Conservation (phyloP, 1,284 basidiomycete species). For the Gomphus bonarii region DNA sequence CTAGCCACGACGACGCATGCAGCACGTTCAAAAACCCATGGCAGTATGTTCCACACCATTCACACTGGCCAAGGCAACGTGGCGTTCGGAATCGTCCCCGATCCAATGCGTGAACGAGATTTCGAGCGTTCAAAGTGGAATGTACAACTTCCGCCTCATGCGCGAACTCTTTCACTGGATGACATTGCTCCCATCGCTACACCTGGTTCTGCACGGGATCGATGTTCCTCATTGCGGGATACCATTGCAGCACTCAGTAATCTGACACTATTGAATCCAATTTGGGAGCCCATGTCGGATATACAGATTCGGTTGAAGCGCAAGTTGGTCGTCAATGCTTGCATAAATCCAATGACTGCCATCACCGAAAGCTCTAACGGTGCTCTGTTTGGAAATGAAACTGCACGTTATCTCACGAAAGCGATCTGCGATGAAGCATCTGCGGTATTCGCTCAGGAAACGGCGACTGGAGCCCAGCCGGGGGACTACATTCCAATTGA, state of each 20-base stretch:
- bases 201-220: slow-evolving; percentile 14
- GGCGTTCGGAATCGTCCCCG: slow-evolving; percentile 73
- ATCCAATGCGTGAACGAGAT: slow-evolving; percentile 41
- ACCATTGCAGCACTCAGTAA: slow-evolving; percentile 61
- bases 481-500: slow-evolving; percentile 30
- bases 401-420: slow-evolving; percentile 34
- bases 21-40: slow-evolving; percentile 38
- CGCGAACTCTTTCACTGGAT: slow-evolving; percentile 38
- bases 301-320: slow-evolving; percentile 67
- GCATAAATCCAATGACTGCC: slow-evolving; percentile 85
- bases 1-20: slow-evolving; percentile 81
- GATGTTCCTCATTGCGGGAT: slow-evolving; percentile 51
- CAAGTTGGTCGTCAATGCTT: slow-evolving; percentile 79
- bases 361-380: slow-evolving; percentile 78
- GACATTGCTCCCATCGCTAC: slow-evolving; percentile 41
- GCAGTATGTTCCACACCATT: slow-evolving; percentile 41
- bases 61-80: slow-evolving; percentile 71
- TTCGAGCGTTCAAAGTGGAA: slow-evolving; percentile 44
- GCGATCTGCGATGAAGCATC: slow-evolving; percentile 54
- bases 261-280: slow-evolving; percentile 45
- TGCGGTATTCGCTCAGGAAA: slow-evolving; percentile 33
- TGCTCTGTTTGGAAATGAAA: slow-evolving; percentile 39
- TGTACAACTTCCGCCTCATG: slow-evolving; percentile 22
- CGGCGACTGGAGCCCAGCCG: not conserved
- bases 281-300: slow-evolving; percentile 62